These are phyloP conservation scores for Aeminium ludgeri DNA, from an alignment of 495 filamentous ascomycete genomes.

Conservation along the genomic window DNA sequence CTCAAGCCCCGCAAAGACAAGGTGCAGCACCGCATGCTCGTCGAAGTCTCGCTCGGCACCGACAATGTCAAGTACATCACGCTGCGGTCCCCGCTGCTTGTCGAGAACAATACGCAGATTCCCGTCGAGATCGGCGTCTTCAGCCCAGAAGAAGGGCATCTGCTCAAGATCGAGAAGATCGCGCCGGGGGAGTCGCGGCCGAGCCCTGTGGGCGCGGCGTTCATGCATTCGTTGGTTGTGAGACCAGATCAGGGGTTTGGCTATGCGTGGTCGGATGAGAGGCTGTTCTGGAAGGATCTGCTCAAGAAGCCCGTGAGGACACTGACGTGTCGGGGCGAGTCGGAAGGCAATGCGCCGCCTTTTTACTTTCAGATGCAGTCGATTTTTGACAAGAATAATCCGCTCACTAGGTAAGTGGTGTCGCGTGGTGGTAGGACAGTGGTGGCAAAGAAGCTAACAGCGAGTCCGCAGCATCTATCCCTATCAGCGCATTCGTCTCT, in stretches of 20 bases:
- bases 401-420: conserved; percentile 43
- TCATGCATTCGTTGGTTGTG: conserved; percentile 74
- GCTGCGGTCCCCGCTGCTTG: conserved; percentile 79
- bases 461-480: conserved; percentile 51
- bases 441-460: conserved; percentile 13
- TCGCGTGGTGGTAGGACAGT: not conserved
- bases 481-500: conserved; percentile 81
- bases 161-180: conserved; percentile 96
- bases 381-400: conserved; percentile 61
- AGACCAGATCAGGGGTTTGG: conserved; percentile 94
- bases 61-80: conserved; percentile 98
- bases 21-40: conserved; percentile 72
- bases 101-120: conserved; percentile 97
- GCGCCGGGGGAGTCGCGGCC: conserved; percentile 80
- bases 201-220: conserved; percentile 82
- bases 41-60: conserved; percentile 73
- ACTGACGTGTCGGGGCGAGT: conserved; percentile 71
- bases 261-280: conserved; percentile 81
- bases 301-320: conserved; percentile 68
- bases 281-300: conserved; percentile 81
- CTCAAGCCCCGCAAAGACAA: conserved; percentile 68
- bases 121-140: conserved; percentile 90
- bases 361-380: conserved; percentile 96
- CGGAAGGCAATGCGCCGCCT: conserved; percentile 53
- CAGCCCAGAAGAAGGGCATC: conserved; percentile 70